A percentile compares a stretch with the other conserved stretches of the same genome.
phyloP scores from a whole-genome alignment of 2,329 filamentous ascomycete genomes.

The Colletotrichum sp. region DNA sequence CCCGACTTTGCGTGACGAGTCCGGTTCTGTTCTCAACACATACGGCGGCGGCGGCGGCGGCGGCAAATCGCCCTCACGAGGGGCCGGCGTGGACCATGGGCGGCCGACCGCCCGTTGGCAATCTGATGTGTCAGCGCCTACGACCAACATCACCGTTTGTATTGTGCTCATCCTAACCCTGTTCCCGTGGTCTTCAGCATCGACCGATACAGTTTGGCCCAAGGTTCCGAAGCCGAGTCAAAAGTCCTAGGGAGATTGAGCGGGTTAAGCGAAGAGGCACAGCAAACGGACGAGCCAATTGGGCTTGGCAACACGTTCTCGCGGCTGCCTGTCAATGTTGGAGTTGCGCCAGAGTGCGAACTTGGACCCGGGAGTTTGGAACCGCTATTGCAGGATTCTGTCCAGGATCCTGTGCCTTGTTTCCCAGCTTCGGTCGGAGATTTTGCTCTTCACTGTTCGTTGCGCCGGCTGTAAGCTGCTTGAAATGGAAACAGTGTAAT shows the following conservation, averaged over 20 bases:
- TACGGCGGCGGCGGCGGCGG: background rate
- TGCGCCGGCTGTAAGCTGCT: background rate
- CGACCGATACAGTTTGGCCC: background rate
- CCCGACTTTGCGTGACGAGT: background rate
- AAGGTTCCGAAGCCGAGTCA: background rate
- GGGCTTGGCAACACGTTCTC: background rate
- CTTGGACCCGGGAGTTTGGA: conserved; percentile 2
- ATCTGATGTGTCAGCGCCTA: background rate
- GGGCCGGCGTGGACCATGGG: background rate
- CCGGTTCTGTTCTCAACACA: background rate
- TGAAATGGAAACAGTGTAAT: background rate
- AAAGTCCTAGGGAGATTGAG: background rate
- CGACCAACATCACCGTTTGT: background rate
- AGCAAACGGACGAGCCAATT: background rate
- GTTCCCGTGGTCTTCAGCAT: background rate
- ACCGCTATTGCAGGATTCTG: conserved; percentile 11
- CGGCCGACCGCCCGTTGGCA: background rate
- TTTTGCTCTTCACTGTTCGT: conserved; percentile 1
- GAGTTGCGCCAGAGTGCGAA: background rate
- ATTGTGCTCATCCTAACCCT: background rate
- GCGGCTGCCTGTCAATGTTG: background rate
- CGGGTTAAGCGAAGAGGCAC: background rate
- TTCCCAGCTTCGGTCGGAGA: conserved; percentile 6
- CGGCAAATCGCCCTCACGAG: conserved; percentile 1
- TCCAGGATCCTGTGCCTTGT: background rate